These are phyloP conservation scores for Malbranchea cinnamomea DNA, from an alignment of 2,329 filamentous ascomycete species.

Conservation along the genomic window DNA sequence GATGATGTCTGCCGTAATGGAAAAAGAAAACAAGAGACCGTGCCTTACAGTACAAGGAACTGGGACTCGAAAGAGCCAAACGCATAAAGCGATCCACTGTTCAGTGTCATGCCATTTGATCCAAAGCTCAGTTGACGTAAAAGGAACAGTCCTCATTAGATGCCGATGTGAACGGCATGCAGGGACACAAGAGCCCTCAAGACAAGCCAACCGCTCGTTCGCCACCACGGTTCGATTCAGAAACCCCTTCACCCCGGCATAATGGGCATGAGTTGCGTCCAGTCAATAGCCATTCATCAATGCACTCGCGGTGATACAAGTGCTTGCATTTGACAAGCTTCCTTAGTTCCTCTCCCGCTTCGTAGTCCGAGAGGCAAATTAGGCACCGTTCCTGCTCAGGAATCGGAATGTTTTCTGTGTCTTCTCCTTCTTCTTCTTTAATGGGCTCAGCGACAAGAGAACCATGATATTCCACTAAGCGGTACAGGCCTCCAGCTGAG, in stretches of 20 bases:
- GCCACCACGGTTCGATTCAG: constrained; percentile 23
- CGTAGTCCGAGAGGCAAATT: constrained; percentile 53
- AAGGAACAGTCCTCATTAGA: no score
- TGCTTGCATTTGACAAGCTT: constrained; percentile 49
- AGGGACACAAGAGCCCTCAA: background rate
- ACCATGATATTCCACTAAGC: constrained; percentile 30
- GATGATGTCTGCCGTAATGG: no score
- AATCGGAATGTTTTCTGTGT: constrained; percentile 18
- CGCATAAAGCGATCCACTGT: no score
- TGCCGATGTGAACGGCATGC: no score
- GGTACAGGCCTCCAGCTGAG: constrained; percentile 46
- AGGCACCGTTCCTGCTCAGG: constrained; percentile 43
- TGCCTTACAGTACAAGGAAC: no score
- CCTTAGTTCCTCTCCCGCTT: constrained; percentile 44
- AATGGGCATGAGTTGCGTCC: constrained; percentile 50
- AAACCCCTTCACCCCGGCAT: constrained; percentile 44
- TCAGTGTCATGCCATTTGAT: no score
- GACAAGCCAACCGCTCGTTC: no score
- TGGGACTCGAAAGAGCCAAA: no score
- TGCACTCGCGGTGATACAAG: constrained; percentile 53
- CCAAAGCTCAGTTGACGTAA: no score
- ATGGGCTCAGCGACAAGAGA: constrained; percentile 34
- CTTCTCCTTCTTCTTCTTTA: constrained; percentile 21
- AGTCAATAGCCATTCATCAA: constrained; percentile 58
- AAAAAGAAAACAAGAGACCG: no score